These are phyloP conservation scores for Caryopteris hybrid DNA, from an alignment of 305 asterid species.

Conservation along the genomic window DNA sequence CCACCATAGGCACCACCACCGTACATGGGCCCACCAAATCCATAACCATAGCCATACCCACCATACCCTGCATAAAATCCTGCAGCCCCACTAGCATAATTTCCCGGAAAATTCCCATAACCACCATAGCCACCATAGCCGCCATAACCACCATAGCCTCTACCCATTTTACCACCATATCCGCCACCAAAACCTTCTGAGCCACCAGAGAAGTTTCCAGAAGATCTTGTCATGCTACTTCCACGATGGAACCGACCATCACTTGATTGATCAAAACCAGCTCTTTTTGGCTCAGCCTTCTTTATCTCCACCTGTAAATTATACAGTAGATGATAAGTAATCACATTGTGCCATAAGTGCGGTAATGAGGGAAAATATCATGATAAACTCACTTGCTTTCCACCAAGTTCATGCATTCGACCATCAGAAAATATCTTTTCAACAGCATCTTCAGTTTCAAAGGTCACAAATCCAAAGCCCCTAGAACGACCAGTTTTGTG, in stretches of 20 bases:
- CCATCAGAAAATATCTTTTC: slow-evolving; percentile 81
- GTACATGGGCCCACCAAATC: slow-evolving; percentile 87
- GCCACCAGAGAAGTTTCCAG: slow-evolving; percentile 46
- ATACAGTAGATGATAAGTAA: slow-evolving; percentile 6
- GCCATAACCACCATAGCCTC: slow-evolving; percentile 64
- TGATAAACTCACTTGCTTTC: slow-evolving; percentile 70
- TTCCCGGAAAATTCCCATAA: slow-evolving; percentile 62
- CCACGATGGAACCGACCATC: slow-evolving; percentile 57
- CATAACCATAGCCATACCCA: slow-evolving; percentile 82
- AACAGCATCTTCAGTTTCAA: slow-evolving; percentile 83
- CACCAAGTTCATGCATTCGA: slow-evolving; percentile 86
- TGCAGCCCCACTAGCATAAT: slow-evolving; percentile 48
- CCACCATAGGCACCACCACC: slow-evolving; percentile 75
- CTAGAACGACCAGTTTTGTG: slow-evolving; percentile 72
- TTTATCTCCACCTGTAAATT: slow-evolving; percentile 80
- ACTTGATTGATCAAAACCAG: slow-evolving; percentile 45
- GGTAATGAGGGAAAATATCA: not conserved
- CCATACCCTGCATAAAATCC: slow-evolving; percentile 79
- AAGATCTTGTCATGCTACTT: slow-evolving; percentile 50
- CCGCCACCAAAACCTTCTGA: slow-evolving; percentile 62
- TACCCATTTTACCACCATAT: slow-evolving; percentile 69
- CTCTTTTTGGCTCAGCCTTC: slow-evolving; percentile 89
- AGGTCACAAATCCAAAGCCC: slow-evolving; percentile 94
- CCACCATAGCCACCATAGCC: slow-evolving; percentile 53
- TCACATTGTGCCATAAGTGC: not conserved